phyloP scores from a whole-genome alignment of 2,329 filamentous ascomycete species.

The Botryotinia convoluta region DNA sequence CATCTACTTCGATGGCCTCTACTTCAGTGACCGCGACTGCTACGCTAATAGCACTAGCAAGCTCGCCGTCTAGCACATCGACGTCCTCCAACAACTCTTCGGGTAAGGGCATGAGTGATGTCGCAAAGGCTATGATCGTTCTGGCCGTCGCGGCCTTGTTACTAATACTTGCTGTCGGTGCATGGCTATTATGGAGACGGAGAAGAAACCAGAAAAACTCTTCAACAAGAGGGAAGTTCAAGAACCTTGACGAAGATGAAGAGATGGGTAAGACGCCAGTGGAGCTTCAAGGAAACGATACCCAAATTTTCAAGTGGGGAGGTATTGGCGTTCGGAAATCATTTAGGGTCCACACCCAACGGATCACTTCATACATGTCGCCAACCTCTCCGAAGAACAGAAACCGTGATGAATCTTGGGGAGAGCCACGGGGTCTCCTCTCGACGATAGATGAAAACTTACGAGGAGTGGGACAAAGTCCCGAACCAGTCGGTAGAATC shows the following conservation, averaged over 20 bases:
- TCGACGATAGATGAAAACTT: background rate
- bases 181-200: background rate
- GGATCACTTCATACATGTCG: conserved; percentile 12
- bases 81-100: background rate
- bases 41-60: background rate
- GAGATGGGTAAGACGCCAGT: background rate
- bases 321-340: conserved; percentile 14
- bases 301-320: conserved; percentile 16
- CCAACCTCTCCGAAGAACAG: background rate
- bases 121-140: conserved; percentile 11
- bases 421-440: conserved; percentile 10
- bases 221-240: background rate
- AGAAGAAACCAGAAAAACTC: background rate
- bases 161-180: conserved; percentile 5
- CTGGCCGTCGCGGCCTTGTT: conserved; percentile 1
- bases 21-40: background rate
- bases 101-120: background rate
- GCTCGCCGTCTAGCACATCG: background rate
- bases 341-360: background rate
- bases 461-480: background rate
- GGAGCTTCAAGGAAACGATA: conserved; percentile 14
- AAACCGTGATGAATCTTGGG: conserved; percentile 2
- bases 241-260: conserved; percentile 14
- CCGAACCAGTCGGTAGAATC: background rate
- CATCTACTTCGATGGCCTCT: background rate